phyloP scores from a whole-genome alignment of 192 early-diverging fungal species.

The Oehlia diaphana region DNA sequence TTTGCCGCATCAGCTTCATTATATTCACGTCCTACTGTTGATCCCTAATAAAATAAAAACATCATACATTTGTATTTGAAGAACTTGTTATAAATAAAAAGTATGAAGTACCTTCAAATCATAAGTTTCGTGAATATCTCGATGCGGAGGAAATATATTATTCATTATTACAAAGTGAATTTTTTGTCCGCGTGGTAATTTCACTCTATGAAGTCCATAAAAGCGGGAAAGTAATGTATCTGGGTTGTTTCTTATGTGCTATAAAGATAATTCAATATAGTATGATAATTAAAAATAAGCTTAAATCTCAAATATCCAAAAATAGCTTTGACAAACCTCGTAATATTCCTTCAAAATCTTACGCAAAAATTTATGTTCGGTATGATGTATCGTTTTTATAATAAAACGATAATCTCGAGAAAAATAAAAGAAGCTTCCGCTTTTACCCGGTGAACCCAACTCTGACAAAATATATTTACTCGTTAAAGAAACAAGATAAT shows the following conservation, averaged over 20 bases:
- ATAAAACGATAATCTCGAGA: slow-evolving; percentile 98
- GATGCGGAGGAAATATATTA: slow-evolving; percentile 96
- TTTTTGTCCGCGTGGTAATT: slow-evolving; percentile 88
- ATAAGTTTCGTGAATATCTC: slow-evolving; percentile 95
- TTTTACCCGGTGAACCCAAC: slow-evolving; percentile 92
- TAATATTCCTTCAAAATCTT: slow-evolving; percentile 87
- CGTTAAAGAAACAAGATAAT: slow-evolving; percentile 95
- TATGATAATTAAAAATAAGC: neutral
- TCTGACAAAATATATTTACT: slow-evolving; percentile 97
- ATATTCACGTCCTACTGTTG: slow-evolving; percentile 81
- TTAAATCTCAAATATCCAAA: neutral
- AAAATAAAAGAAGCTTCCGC: slow-evolving; percentile 97
- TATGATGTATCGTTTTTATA: slow-evolving; percentile 96
- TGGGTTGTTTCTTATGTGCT: slow-evolving; percentile 85
- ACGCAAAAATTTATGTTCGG: slow-evolving; percentile 93
- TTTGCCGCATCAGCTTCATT: slow-evolving; percentile 65
- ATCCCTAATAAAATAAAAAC: slow-evolving; percentile 52
- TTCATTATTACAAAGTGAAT: slow-evolving; percentile 99
- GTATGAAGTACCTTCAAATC: slow-evolving; percentile 76
- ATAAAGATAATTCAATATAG: neutral
- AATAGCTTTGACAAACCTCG: slow-evolving; percentile 50
- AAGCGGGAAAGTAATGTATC: slow-evolving; percentile 92
- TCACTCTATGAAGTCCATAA: slow-evolving; percentile 95
- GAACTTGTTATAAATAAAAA: neutral
- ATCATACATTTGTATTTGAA: neutral